Evolutionary conservation across 192 early-diverging fungal genomes (phyloP), one percentile per base, ranked within the genome.

Genomic region (Endogone sp.): DNA sequence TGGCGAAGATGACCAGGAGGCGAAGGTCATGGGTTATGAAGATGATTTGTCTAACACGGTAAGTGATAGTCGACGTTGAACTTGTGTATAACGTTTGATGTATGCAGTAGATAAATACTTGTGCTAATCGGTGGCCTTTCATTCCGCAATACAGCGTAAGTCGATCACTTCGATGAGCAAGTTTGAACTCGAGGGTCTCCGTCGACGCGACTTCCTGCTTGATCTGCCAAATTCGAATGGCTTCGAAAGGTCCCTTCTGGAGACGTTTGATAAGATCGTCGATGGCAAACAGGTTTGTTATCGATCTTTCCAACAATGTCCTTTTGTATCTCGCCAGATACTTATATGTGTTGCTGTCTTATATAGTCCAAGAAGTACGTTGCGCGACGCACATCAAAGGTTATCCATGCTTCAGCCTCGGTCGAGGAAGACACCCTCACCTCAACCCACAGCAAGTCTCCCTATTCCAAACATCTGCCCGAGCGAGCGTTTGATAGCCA

Each of bases 211-310:
- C 37, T 49, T 49, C 37, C 37, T 49, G 37, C 37, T 49, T 49
- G 37, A 49, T 6, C 37, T 49, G 37, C 37, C 56, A 24, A 29
- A 3, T 23, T n/a, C 31, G 2, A 59, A 66, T 56, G 60, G 44
- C 27, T 63, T 66, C 31, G 69, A 84, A 78, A 25, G 78, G 56
- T 26, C 49, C 1, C 49, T 67, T 9, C 54, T 67, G 24, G 65
- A 67, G 31, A 30, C 56, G 6, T 67, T 67, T 11, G 55, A 67
- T 3, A 55, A 54, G 31, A 67, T 67, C 23, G 65, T 58, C 29
- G 65, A 27, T 13, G 55, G 65, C 8, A 55, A 67, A 28, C 44
- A 56, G 65, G 65, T 67, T 27, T 56, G 24, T 26, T 49, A 16
- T 49, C 37, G 37, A 16, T 49, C 16, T 49, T 49, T 16, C 16